Percentiles rank a stretch among this genome's conserved stretches.
Conservation (phyloP, 306 rosid genomes). For the Arachis stenosperma region DNA sequence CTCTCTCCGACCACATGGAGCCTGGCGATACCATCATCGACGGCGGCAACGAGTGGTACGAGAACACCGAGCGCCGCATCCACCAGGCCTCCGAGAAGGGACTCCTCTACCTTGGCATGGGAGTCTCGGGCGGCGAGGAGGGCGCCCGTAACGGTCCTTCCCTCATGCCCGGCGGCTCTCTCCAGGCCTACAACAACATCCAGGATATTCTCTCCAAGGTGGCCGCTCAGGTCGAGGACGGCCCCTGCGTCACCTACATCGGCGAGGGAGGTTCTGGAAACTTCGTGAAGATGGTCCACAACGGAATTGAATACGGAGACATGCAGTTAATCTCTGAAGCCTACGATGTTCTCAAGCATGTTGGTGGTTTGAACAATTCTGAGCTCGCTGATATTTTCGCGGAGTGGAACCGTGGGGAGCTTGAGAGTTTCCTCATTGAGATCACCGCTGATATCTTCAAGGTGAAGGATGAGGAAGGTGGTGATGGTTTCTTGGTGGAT, state of each 20-base stretch:
- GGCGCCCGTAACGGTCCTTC: conserved; percentile 87
- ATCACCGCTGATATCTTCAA: conserved; percentile 86
- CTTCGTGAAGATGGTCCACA: conserved; percentile 92
- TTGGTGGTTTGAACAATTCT: conserved; percentile 68
- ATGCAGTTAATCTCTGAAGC: conserved; percentile 70
- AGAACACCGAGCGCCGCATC: too few species aligned
- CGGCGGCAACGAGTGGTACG: conserved; percentile 35
- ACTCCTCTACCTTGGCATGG: too few species aligned
- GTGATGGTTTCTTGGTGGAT: conserved; percentile 78
- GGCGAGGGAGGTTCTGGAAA: conserved; percentile 92
- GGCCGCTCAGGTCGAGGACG: conserved; percentile 93
- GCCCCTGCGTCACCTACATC: conserved; percentile 84
- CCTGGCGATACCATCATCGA: conserved; percentile 84
- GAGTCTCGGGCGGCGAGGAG: conserved; percentile 51
- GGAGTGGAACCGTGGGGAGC: conserved; percentile 87
- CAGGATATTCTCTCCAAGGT: conserved; percentile 67
- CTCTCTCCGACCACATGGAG: conserved; percentile 70
- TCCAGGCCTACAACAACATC: conserved; percentile 62
- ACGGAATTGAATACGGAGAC: conserved; percentile 90
- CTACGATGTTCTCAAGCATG: conserved; percentile 79
- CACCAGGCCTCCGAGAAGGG: too few species aligned
- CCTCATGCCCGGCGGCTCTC: conserved; percentile 86
- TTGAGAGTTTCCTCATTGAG: conserved; percentile 84
- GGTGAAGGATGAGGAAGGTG: conserved; percentile 69
- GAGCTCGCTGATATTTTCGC: conserved; percentile 69